Evolutionary conservation across 345 rosid species (phyloP), one percentile per base, ranked within the genome.

Genomic region (Moricandia arvensis): DNA sequence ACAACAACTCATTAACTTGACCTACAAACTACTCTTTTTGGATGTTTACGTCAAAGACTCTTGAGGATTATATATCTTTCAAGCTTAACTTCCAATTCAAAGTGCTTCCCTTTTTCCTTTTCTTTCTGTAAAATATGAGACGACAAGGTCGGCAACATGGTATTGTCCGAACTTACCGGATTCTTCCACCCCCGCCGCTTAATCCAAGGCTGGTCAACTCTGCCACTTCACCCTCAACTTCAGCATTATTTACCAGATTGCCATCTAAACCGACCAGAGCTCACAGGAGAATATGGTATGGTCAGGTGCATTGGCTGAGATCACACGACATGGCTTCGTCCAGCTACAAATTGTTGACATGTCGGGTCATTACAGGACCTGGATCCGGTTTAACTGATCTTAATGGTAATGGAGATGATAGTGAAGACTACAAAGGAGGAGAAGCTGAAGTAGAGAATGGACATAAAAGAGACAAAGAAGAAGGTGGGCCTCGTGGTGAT

Each of bases 71-170:
- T 69, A 61, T 69, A 54, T 70, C 66, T 3, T 21, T 63, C 24
- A 69, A 70, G 64, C 80, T 53, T 76, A 69, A 10, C 31, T 45
- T 43, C 59, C 71, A 63, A 33, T 31, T 45, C 58, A 11, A 3
- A 65, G 35, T 59, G 6, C 4, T 35, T 60, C 6, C 26, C 53
- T 59, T 5, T 58, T 18, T n/a, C n/a, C 2, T 29, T 66, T 12
- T 34, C 11, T 71, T 10, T 49, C 30, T 33, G 4, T 12, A 51
- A 45, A n/a, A 45, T 43, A 93, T 89, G 97, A 88, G 81, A 84
- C 66, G 94, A 35, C 89, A 87, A 80, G 89, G 91, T 60, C 85
- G 87, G 58, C 96, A 82, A 59, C 94, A 85, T 63, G 96, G 90
- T 65, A 38, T 85, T 79, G 88, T 91, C n/a, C 79, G 94, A 24